A percentile compares a stretch with the other conserved stretches of the same genome.
Conservation (phyloP, 371 early-diverging fungal genomes). For the Mortierella sp. region DNA sequence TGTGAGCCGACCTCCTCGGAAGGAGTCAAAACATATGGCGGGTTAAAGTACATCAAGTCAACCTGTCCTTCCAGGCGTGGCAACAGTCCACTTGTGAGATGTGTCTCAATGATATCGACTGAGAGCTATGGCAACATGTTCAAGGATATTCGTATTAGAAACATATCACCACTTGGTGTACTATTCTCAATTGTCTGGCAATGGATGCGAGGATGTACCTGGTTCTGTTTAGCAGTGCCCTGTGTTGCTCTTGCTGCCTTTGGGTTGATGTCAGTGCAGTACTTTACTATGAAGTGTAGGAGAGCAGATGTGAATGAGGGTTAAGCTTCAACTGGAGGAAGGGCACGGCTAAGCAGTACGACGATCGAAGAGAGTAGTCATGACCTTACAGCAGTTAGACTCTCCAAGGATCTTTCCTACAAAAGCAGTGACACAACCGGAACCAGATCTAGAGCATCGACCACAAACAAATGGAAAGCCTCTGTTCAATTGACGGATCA, state of each 20-base stretch:
- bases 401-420: constrained; percentile 72
- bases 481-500: neutral
- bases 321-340: neutral
- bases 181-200: neutral
- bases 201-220: constrained; percentile 25
- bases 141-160: neutral
- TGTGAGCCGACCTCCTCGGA: constrained; percentile 80
- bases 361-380: neutral
- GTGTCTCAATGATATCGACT: constrained; percentile 73
- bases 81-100: constrained; percentile 67
- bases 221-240: constrained; percentile 72
- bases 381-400: constrained; percentile 54
- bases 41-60: constrained; percentile 94
- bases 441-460: constrained; percentile 77
- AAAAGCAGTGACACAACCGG: constrained; percentile 89
- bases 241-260: constrained; percentile 76
- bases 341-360: neutral
- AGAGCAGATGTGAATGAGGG: no score
- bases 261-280: constrained; percentile 90
- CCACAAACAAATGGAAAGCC: neutral
- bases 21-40: constrained; percentile 89
- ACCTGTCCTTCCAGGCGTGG: constrained; percentile 67
- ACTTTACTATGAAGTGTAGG: constrained; percentile 57
- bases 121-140: constrained; percentile 40
- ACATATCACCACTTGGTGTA: no score